phyloP scores from a whole-genome alignment of 202 grass and related monocot species.

The Schoenoplectus triqueter region DNA sequence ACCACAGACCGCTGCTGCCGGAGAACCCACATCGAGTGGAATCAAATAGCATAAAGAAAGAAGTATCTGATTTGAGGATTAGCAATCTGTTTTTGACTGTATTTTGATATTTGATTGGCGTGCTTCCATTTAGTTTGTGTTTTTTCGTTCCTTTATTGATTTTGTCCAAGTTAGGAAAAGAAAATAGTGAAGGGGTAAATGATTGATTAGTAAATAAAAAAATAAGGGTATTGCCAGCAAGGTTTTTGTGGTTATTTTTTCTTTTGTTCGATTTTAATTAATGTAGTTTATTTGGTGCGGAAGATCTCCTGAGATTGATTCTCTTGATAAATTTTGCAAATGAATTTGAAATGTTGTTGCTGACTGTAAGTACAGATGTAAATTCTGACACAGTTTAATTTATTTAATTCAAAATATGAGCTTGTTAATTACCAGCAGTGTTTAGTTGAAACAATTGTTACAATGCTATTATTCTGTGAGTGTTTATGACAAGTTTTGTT shows the following conservation, averaged over 20 bases:
- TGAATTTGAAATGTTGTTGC: neutral
- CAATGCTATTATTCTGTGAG: neutral
- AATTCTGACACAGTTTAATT: constrained; percentile 1
- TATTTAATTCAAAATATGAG: constrained; percentile 1
- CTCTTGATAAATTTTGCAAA: neutral
- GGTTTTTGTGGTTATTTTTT: constrained; percentile 3
- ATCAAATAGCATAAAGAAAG: neutral
- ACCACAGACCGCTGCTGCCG: neutral
- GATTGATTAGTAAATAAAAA: neutral
- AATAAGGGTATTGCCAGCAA: neutral
- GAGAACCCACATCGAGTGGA: no score
- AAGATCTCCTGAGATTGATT: neutral
- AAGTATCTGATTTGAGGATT: neutral
- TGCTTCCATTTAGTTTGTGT: neutral
- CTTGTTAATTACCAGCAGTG: neutral
- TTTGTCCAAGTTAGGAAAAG: neutral
- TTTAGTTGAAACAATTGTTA: neutral
- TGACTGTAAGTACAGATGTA: neutral
- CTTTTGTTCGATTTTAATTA: neutral
- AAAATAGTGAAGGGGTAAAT: neutral
- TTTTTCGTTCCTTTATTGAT: neutral
- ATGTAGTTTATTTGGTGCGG: neutral
- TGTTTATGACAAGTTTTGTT: neutral
- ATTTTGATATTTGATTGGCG: neutral
- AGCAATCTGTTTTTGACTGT: neutral